Base-by-base conservation (phyloP, 371 early-diverging fungal genomes). In the Mucor saturninus region DNA sequence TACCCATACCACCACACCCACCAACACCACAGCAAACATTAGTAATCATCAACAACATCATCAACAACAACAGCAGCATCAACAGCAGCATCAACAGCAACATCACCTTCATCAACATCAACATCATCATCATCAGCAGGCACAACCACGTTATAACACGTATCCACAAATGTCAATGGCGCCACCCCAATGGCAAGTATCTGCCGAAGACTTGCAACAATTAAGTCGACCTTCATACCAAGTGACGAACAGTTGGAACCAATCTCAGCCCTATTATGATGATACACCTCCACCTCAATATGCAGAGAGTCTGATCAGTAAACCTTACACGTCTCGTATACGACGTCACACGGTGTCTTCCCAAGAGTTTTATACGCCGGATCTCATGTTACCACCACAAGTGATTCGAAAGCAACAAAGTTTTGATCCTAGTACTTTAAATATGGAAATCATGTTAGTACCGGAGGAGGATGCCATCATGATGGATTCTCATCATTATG, bases 311-410 rank as follows among this genome's bases (percentile, higher is more conserved):
- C 15, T 46, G 46, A 46, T 46, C 46, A 46, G 46, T 8, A 46
- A 21, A 42, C 43, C 43, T 11, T 42, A 10, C 13, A 42, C 43
- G 13, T 10, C 6, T 30, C 26, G 30, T 9, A 50, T 30, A 13
- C 62, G 62, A 38, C 45, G 62, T 3, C 62, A 62, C 55, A 62
- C 62, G 9, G 35, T 54, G 26, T 62, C 62, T 0, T 32, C 54
- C 4, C 46, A 29, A 15, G 40, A 50, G 21, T 21, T 21, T 21
- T 21, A 21, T 21, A 21, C 21, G 21, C 21, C 21, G 21, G 21
- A 21, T 21, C 21, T 21, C 21, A 21, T 21, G 21, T 21, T 21
- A 21, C 21, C 21, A 21, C 21, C 0, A 21, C 50, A 28, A 30
- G 31, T 30, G 6, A 28, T 10, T 8, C n/a, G 26, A 13, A 48